Evolutionary conservation across 441 rosid genomes (phyloP), one percentile per base, ranked within the genome.

Genomic region (Eruca vesicaria): DNA sequence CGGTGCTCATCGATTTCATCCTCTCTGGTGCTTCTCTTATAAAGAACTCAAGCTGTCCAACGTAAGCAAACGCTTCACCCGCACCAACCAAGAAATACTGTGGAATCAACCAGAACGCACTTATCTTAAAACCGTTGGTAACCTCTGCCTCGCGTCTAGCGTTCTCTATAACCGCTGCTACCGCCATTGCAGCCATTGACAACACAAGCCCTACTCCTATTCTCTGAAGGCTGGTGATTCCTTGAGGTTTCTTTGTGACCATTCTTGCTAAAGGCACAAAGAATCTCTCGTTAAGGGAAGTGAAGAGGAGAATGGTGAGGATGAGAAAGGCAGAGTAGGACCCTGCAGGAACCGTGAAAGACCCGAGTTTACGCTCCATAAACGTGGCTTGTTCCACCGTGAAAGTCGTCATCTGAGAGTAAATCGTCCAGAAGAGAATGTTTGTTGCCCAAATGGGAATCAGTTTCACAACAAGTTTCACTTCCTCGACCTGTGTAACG

Each of bases 1-100:
- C 97, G 0, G 98, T 95, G 86, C 99, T 95, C 95, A 89, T 93
- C 4, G 97, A 87, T 74, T 93, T 95, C 96, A 90, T 92, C 72
- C 93, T 84, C 61, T 87, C 93, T 0, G 98, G 98, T 36, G 97
- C 94, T 78, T 95, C 97, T 57, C 91, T 82, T 35, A 91, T 88
- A 82, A 93, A 95, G 78, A 92, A 95, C 85, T 95, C 97, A 29
- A 95, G 98, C n/a, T 95, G 96, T 55, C 97, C 98, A 10, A 89
- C 96, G 15, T 95, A 92, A 36, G 85, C 93, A 67, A 95, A 95
- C 4, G 94, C 97, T 55, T 95, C 98, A 9, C 97, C 99, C 0
- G 92, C 87, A 31, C 99, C 99, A 7, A 92, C 96, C 0, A 91
- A 86, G 79, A 92, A 88, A 66, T 78, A 91, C 58, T 95, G 98